phyloP scores from a whole-genome alignment of 2,329 filamentous ascomycete species.

The Neopestalotiopsis rosae region DNA sequence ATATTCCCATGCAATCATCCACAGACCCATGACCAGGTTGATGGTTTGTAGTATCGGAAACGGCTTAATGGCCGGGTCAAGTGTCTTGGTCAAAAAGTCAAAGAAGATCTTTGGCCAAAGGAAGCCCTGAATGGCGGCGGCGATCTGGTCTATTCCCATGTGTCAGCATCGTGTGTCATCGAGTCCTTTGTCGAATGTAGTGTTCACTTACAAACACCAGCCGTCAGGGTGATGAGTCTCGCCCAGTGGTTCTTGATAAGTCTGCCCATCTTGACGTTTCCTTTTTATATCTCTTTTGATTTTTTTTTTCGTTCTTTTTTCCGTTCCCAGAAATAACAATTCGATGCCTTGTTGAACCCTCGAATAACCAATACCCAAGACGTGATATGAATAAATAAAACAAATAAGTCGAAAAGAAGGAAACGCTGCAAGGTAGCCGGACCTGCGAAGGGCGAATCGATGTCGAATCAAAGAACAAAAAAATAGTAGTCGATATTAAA shows the following conservation, averaged over 20 bases:
- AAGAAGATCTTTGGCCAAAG: conserved; percentile 99
- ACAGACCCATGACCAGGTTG: conserved; percentile 82
- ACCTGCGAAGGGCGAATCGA: conserved; percentile 47
- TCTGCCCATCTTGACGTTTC: conserved; percentile 75
- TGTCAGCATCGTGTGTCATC: neutral
- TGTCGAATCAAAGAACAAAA: conserved; percentile 35
- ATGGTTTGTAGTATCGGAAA: conserved; percentile 88
- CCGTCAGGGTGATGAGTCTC: conserved; percentile 87
- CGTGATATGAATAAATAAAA: conserved; percentile 25
- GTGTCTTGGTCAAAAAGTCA: conserved; percentile 91
- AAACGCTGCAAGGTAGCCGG: conserved; percentile 54
- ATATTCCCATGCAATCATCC: conserved; percentile 89
- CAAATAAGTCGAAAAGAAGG: conserved; percentile 25
- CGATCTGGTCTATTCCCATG: conserved; percentile 74
- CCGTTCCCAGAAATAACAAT: neutral
- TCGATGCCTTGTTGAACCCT: conserved; percentile 18
- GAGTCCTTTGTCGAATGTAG: conserved; percentile 31
- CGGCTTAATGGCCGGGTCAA: conserved; percentile 85
- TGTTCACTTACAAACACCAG: conserved; percentile 59
- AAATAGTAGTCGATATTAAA: conserved; percentile 47
- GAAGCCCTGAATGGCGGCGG: conserved; percentile 82
- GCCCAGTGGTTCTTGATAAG: conserved; percentile 99
- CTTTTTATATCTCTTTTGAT: conserved; percentile 18
- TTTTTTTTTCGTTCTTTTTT: conserved; percentile 29
- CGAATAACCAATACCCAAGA: conserved; percentile 27